Evolutionary conservation across 2,329 filamentous ascomycete genomes (phyloP), one percentile per base, ranked within the genome.

Genomic region (Clonostachys byssicola): DNA sequence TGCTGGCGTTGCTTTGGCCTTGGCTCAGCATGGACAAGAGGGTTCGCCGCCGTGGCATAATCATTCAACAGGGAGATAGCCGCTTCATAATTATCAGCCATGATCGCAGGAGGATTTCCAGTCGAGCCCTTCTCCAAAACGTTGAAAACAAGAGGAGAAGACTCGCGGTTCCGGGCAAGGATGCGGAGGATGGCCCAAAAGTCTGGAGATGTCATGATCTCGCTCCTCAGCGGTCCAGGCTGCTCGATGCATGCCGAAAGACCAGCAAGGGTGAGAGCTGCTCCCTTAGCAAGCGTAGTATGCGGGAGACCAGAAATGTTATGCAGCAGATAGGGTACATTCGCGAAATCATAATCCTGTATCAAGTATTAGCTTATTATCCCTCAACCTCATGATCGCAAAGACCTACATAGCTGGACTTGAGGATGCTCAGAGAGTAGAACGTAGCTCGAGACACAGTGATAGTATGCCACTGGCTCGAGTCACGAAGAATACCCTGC

Each of bases 131-230:
- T 83, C 60, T 94, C 87, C 1, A 96, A 75, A n/a, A 97, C 88
- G 47, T 87, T 83, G 63, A 97, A 97, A 0, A 95, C 91, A 14
- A 85, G 77, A 1, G 85, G 76, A 3, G 90, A 88, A 23, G 87
- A 85, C 46, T 89, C 85, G 4, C 81, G 70, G 51, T 86, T 80
- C 20, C 76, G 74, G 42, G 89, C 83, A 16, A 99, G 72, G 34
- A 83, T 80, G 51, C 90, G 85, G 45, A 99, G 74, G 13, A 96
- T 88, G 6, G 87, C 86, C 94, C 94, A 99, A 65, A 99, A 97
- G 61, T 99, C 94, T 0, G 94, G 94, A 16, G 92, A 97, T 13
- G 89, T 92, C 68, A 95, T 95, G 55, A 97, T 88, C 68, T 97
- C 92, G 55, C 89, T 96, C 48, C 89, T 84, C 30, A 99, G 72